A percentile compares a stretch with the other conserved stretches of the same genome.
Conservation (phyloP, 257 asterid genomes). For the Sherardia arvensis region DNA sequence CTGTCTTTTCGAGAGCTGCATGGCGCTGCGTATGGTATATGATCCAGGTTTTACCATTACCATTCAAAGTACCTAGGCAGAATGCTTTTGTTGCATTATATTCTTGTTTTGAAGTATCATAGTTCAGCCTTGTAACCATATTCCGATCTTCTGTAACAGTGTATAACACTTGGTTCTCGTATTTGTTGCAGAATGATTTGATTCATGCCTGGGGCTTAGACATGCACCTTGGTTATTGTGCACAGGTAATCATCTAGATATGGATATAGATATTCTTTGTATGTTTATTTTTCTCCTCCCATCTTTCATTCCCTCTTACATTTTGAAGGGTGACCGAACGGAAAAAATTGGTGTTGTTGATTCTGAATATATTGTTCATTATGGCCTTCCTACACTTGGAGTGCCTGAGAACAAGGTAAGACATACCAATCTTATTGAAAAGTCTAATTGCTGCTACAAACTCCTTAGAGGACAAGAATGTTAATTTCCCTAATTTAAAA, state of each 20-base stretch:
- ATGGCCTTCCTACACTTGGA: conserved; percentile 81
- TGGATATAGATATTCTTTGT: background rate
- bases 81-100: background rate
- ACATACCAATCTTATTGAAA: background rate
- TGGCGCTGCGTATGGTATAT: conserved; percentile 91
- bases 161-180: background rate
- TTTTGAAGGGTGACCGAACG: conserved; percentile 60
- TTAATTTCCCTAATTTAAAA: background rate
- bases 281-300: background rate
- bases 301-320: background rate
- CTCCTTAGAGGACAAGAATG: background rate
- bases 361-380: conserved; percentile 72
- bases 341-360: conserved; percentile 71
- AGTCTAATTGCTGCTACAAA: background rate
- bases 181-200: conserved; percentile 54
- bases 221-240: conserved; percentile 78
- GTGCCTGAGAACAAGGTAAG: conserved; percentile 44
- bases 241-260: conserved; percentile 40
- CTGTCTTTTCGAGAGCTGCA: conserved; percentile 69
- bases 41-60: conserved; percentile 53
- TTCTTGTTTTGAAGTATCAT: background rate
- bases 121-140: background rate
- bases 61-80: background rate
- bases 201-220: conserved; percentile 97
- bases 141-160: background rate